phyloP scores from a whole-genome alignment of 768 basidiomycete genomes.

The button mushroom (Agaricus bisporus) region DNA sequence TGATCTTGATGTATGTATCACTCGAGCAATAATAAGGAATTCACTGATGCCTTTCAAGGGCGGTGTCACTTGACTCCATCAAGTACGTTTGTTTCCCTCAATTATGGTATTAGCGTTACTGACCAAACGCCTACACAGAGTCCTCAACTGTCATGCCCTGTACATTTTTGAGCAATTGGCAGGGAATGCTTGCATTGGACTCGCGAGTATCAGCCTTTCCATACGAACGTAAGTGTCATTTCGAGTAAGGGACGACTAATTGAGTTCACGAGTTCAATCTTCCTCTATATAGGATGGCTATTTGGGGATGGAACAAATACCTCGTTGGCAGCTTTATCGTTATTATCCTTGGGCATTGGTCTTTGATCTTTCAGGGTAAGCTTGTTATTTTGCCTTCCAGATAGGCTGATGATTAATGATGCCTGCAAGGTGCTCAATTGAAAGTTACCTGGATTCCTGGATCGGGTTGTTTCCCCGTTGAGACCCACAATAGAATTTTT shows the following conservation, averaged over 20 bases:
- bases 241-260: constrained; percentile 1
- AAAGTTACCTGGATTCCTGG: constrained; percentile 47
- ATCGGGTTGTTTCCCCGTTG: constrained; percentile 44
- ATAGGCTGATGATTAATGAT: not conserved
- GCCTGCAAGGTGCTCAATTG: constrained; percentile 46
- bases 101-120: not conserved
- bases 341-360: constrained; percentile 66
- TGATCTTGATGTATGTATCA: constrained; percentile 59
- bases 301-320: constrained; percentile 56
- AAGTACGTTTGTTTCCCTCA: constrained; percentile 22
- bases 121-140: constrained; percentile 18
- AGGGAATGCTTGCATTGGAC: constrained; percentile 43
- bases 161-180: constrained; percentile 59
- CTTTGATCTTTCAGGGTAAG: constrained; percentile 59
- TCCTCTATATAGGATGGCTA: constrained; percentile 37
- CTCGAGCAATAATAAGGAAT: constrained; percentile 9
- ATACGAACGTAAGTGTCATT: constrained; percentile 42
- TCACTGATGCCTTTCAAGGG: constrained; percentile 23
- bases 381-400: not conserved
- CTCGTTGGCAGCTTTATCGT: constrained; percentile 44
- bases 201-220: constrained; percentile 57
- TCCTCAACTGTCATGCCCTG: constrained; percentile 55
- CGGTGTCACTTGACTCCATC: constrained; percentile 44
- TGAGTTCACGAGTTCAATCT: not conserved
- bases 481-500: constrained; percentile 57